Evolutionary conservation across 176 grass and related monocot genomes (phyloP).

Genomic region (Chrysopogon serrulatus): DNA sequence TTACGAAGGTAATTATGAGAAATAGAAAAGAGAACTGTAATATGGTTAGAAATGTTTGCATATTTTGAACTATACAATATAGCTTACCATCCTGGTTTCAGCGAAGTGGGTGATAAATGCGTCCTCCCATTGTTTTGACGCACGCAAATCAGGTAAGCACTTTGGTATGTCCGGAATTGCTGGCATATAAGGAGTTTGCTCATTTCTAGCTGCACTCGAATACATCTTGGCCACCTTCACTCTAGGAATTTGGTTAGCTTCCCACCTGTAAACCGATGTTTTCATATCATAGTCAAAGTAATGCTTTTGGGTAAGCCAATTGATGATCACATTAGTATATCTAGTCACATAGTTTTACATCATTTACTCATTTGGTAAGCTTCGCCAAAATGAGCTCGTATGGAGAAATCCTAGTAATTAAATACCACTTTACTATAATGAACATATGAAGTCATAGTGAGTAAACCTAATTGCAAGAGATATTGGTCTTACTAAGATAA

Average conservation of each 20-base stretch:
- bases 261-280: slow-evolving; percentile 56
- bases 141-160: slow-evolving; percentile 47
- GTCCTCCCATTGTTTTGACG: slow-evolving; percentile 74
- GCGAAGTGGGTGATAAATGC: slow-evolving; percentile 48
- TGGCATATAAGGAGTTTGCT: slow-evolving; percentile 87
- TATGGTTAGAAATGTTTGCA: neutral
- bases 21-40: neutral
- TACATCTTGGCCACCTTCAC: slow-evolving; percentile 79
- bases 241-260: slow-evolving; percentile 80
- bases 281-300: neutral
- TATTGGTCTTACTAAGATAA: neutral
- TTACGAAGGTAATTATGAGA: neutral
- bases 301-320: neutral
- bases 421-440: neutral
- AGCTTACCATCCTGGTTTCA: slow-evolving; percentile 53
- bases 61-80: neutral
- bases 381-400: neutral
- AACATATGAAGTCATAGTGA: neutral
- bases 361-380: neutral
- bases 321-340: neutral
- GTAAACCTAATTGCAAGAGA: neutral
- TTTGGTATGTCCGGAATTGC: slow-evolving; percentile 70
- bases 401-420: neutral
- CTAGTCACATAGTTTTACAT: neutral
- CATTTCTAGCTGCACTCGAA: slow-evolving; percentile 34